Percentiles rank a stretch among this genome's conserved stretches.
Evolutionary conservation across 371 early-diverging fungal species (phyloP).

Genomic region (Actinomortierella wolfii): DNA sequence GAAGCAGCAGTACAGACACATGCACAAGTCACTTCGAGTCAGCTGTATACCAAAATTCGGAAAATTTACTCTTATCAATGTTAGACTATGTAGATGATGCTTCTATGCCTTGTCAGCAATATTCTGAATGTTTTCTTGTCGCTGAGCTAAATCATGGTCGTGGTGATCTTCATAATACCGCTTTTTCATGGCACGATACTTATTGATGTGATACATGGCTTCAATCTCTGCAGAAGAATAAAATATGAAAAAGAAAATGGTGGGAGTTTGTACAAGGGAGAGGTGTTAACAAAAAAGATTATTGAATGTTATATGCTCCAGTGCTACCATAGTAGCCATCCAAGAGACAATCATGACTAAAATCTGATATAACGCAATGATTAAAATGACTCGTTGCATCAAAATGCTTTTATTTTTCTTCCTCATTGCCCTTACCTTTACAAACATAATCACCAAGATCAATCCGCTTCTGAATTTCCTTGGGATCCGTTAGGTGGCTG

Average conservation of each 20-base stretch:
- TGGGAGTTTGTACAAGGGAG: slow-evolving; percentile 8
- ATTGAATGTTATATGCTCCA: neutral
- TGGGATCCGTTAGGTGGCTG: slow-evolving; percentile 52
- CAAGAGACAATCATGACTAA: neutral
- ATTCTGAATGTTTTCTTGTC: too few species aligned
- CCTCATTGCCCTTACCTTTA: slow-evolving; percentile 50
- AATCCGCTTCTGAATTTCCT: slow-evolving; percentile 67
- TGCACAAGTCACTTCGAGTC: too few species aligned
- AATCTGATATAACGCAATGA: neutral
- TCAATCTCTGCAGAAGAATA: slow-evolving; percentile 62
- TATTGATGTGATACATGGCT: slow-evolving; percentile 74
- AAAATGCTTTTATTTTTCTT: slow-evolving; percentile 1
- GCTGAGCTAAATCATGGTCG: slow-evolving; percentile 4
- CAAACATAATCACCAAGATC: slow-evolving; percentile 66
- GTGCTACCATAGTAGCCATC: too few species aligned
- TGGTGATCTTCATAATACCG: slow-evolving; percentile 51
- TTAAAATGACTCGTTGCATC: neutral
- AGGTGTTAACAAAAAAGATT: neutral
- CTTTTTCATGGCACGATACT: slow-evolving; percentile 70
- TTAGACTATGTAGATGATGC: too few species aligned
- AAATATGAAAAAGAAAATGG: neutral
- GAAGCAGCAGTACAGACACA: too few species aligned
- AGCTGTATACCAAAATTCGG: too few species aligned
- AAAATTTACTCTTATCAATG: too few species aligned
- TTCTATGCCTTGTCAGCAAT: too few species aligned